phyloP scores from a whole-genome alignment of 495 filamentous ascomycete species.

The Usnea hakonensis region DNA sequence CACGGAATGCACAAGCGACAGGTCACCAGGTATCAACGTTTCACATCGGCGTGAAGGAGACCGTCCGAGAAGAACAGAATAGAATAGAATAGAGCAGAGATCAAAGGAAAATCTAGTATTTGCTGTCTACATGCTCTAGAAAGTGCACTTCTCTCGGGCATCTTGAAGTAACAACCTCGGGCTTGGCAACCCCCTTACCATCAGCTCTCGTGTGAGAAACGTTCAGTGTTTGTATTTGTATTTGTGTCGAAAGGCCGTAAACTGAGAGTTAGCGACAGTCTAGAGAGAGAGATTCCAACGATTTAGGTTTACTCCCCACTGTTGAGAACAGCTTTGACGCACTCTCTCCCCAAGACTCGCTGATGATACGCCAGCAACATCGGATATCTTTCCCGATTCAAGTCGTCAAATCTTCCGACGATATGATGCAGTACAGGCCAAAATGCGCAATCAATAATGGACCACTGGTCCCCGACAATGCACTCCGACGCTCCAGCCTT shows the following conservation, averaged over 20 bases:
- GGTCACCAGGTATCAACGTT: no score
- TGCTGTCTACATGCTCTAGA: no score
- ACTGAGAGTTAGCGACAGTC: background rate
- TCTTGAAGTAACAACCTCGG: background rate
- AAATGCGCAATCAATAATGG: conserved; percentile 61
- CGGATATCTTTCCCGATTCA: conserved; percentile 31
- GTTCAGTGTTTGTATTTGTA: background rate
- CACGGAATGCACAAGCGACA: no score
- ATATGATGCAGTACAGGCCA: conserved; percentile 65
- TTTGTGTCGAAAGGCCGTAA: background rate
- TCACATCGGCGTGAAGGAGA: no score
- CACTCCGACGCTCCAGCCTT: conserved; percentile 42
- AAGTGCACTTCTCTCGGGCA: background rate
- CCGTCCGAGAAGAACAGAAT: no score
- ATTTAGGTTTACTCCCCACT: background rate
- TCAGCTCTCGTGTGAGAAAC: background rate
- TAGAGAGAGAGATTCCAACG: background rate
- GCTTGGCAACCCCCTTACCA: background rate
- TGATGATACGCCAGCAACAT: conserved; percentile 49
- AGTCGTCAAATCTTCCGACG: conserved; percentile 28
- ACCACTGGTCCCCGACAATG: conserved; percentile 47
- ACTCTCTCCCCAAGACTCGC: conserved; percentile 41
- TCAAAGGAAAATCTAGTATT: no score
- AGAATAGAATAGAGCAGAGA: no score
- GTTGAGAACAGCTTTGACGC: conserved; percentile 32